These are phyloP conservation scores for Volutella citrinella DNA, from an alignment of 2,329 filamentous ascomycete species.

Conservation along the genomic window DNA sequence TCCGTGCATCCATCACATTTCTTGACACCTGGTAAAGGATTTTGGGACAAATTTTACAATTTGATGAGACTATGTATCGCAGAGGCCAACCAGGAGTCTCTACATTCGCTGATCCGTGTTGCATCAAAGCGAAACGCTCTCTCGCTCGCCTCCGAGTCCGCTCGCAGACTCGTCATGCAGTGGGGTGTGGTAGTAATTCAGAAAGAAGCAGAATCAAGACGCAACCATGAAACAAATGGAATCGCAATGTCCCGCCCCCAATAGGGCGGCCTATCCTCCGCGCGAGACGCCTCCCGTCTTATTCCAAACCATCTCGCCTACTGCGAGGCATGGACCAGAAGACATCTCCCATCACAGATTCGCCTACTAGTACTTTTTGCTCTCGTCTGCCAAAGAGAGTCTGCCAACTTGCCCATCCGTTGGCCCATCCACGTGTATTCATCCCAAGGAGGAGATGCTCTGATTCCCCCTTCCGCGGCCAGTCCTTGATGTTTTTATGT, in stretches of 20 bases:
- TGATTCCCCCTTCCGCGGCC: slow-evolving; percentile 18
- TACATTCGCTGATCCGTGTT: slow-evolving; percentile 25
- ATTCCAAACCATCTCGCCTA: slow-evolving; percentile 11
- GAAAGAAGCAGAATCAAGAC: no score
- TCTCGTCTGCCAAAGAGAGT: slow-evolving; percentile 13
- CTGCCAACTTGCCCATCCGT: slow-evolving; percentile 14
- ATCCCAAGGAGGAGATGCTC: slow-evolving; percentile 20
- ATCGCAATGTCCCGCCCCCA: slow-evolving; percentile 21
- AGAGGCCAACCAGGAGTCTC: slow-evolving; percentile 24
- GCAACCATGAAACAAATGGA: slow-evolving; percentile 32
- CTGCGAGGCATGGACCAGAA: slow-evolving; percentile 9
- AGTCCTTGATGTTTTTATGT: slow-evolving; percentile 23
- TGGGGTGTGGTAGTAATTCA: no score
- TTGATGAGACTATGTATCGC: slow-evolving; percentile 33
- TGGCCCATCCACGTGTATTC: slow-evolving; percentile 8
- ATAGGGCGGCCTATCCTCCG: slow-evolving; percentile 19
- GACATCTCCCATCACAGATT: slow-evolving; percentile 9
- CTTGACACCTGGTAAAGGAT: no score
- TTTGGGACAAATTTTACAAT: no score
- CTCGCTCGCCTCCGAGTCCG: slow-evolving; percentile 27
- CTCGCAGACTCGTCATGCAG: slow-evolving; percentile 31
- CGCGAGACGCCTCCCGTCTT: slow-evolving; percentile 9
- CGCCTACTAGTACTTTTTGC: slow-evolving; percentile 6
- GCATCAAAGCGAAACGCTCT: slow-evolving; percentile 29
- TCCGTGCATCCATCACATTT: no score